Evolutionary conservation across 257 asterid species (phyloP), one percentile per base, ranked within the genome.

Genomic region (Coffea eugenioides): DNA sequence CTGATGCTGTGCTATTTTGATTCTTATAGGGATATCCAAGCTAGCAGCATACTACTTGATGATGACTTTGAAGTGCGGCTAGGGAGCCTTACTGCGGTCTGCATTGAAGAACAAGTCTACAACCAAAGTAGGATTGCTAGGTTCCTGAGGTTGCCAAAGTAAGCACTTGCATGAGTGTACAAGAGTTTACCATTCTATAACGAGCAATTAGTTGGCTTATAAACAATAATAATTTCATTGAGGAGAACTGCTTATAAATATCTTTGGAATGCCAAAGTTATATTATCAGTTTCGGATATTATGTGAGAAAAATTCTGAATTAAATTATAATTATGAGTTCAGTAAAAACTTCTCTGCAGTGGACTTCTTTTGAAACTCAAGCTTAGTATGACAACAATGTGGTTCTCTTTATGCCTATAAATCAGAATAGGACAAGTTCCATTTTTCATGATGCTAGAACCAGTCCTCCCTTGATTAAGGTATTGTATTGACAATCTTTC

Each of bases 11-110:
- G 21, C 21, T 62, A 45, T 12, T 62, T 41, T 41, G 23, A 34
- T 16, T 52, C n/a, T 43, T 7, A 7, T 11, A 75, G 82, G 4
- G 78, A 79, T 34, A 16, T 79, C 46, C 77, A 71, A 41, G 77
- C 77, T 57, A 71, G 82, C 72, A 79, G 82, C 77, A 57, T 71
- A 27, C 45, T 79, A 13, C 77, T 62, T 13, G 82, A 79, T 12
- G 56, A 79, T 31, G 25, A 79, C 5, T 46, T 45, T 48, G 31
- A 79, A 48, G 82, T 61, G 67, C 82, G 74, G n/a, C 6, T 79
- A 16, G 82, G 82, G 3, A 72, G 78, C 78, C 78, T 72, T 67
- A 13, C 52, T 6, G 31, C 51, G 11, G 77, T 31, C 18, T 72
- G 78, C 21, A 31, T 12, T 70, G 25, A 48, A 62, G 77, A 31